These are phyloP conservation scores for Isoetes taiwanensis DNA, from an alignment of 75 land plant species.

Conservation along the genomic window DNA sequence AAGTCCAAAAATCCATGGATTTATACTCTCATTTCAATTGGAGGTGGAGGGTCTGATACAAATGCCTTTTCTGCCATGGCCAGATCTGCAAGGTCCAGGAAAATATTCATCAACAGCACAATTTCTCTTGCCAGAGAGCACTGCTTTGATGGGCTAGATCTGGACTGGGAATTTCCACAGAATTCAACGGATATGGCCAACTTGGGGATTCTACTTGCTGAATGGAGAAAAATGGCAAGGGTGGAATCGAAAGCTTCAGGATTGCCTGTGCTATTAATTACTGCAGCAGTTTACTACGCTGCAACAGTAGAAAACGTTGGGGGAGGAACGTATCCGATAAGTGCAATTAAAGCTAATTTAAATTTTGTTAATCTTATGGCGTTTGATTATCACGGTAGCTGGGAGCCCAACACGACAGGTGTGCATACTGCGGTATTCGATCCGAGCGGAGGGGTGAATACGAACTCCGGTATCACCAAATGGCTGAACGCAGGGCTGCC, in stretches of 20 bases:
- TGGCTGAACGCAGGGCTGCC: conserved; percentile 54
- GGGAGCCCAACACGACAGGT: conserved; percentile 41
- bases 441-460: too few relatives aligned
- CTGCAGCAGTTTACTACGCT: conserved; percentile 49
- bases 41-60: not conserved
- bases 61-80: not conserved
- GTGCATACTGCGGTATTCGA: conserved; percentile 42
- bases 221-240: conserved; percentile 32
- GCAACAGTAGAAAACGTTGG: not conserved
- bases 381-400: conserved; percentile 46
- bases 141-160: conserved; percentile 59
- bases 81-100: not conserved
- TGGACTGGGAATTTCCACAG: conserved; percentile 67
- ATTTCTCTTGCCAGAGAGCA: conserved; percentile 36
- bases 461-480: conserved; percentile 34
- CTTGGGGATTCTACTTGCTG: conserved; percentile 23
- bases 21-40: not conserved
- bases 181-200: conserved; percentile 32
- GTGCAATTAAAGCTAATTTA: conserved; percentile 23
- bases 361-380: conserved; percentile 45
- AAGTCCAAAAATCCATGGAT: not conserved
- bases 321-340: conserved; percentile 27
- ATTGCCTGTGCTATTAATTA: too few relatives aligned
- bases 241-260: conserved; percentile 16
- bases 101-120: not conserved